These are phyloP conservation scores for Colletotrichum spaethianum DNA, from an alignment of 2,329 filamentous ascomycete species.

Conservation along the genomic window DNA sequence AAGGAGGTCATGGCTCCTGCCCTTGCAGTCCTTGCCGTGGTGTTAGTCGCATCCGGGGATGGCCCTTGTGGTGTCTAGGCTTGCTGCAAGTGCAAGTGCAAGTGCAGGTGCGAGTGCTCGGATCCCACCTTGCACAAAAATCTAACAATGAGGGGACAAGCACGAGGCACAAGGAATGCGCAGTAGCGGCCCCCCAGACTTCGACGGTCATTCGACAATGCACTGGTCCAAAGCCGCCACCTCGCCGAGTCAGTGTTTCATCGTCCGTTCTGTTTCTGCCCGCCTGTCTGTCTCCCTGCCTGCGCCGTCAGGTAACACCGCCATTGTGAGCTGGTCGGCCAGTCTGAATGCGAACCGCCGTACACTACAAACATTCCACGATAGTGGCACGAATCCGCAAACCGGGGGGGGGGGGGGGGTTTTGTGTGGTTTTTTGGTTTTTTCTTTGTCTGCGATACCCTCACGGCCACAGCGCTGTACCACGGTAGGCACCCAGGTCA, in stretches of 20 bases:
- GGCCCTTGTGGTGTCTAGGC: background rate
- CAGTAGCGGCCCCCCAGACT: constrained; percentile 21
- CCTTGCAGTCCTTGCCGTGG: constrained; percentile 28
- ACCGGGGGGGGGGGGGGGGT: too few relatives aligned
- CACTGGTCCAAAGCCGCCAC: constrained; percentile 27
- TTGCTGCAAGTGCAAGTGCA: background rate
- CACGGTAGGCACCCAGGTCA: background rate
- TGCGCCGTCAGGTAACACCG: constrained; percentile 10
- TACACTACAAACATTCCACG: constrained; percentile 20
- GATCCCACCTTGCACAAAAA: constrained; percentile 32
- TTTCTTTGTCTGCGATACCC: background rate
- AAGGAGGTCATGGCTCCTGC: constrained; percentile 4
- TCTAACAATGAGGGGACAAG: background rate
- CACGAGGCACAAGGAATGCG: background rate
- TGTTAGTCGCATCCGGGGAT: constrained; percentile 21
- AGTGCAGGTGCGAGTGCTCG: background rate
- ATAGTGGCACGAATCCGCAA: constrained; percentile 8
- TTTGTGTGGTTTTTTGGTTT: background rate
- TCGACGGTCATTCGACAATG: constrained; percentile 33
- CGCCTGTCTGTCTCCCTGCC: background rate
- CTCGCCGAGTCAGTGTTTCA: constrained; percentile 38
- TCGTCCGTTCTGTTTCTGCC: constrained; percentile 14
- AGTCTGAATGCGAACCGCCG: background rate
- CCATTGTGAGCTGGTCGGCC: background rate
- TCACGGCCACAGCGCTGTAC: background rate